Percentiles rank a stretch among this genome's conserved stretches.
Conservation (phyloP, 2,329 filamentous ascomycete species). For the Aspergillus intermedius region DNA sequence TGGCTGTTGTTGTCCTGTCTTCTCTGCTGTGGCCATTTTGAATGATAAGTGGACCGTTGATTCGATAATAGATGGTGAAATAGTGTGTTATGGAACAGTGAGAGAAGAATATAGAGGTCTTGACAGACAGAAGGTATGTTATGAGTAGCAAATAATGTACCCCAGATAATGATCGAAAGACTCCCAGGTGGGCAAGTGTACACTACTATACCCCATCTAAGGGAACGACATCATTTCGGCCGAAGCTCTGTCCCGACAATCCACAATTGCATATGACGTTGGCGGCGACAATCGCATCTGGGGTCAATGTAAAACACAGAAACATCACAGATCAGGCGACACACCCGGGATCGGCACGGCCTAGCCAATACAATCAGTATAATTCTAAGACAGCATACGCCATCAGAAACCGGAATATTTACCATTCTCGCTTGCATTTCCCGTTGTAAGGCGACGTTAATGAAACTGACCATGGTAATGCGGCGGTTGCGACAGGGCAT, state of each 20-base stretch:
- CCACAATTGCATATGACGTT: constrained; percentile 14
- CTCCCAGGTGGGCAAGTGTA: neutral
- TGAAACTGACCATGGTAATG: no score
- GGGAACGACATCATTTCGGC: neutral
- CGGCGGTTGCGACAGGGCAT: no score
- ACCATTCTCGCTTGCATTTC: no score
- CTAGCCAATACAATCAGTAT: no score
- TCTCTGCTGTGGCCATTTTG: constrained; percentile 24
- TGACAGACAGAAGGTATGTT: no score
- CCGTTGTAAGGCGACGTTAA: no score
- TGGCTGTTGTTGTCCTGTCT: constrained; percentile 18
- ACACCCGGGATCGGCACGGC: no score
- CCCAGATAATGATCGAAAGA: no score
- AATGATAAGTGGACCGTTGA: neutral
- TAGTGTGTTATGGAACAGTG: neutral
- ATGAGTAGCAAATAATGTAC: no score
- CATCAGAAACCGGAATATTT: no score
- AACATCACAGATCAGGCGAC: neutral
- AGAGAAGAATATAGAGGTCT: neutral
- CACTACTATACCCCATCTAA: neutral
- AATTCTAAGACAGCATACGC: no score
- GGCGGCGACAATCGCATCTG: neutral
- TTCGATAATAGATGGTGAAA: neutral
- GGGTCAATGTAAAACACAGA: neutral
- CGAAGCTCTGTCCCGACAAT: neutral